Percentiles rank a stretch among this genome's conserved stretches.
Conservation (phyloP, 345 rosid species). For the Lumnitzera racemosa region DNA sequence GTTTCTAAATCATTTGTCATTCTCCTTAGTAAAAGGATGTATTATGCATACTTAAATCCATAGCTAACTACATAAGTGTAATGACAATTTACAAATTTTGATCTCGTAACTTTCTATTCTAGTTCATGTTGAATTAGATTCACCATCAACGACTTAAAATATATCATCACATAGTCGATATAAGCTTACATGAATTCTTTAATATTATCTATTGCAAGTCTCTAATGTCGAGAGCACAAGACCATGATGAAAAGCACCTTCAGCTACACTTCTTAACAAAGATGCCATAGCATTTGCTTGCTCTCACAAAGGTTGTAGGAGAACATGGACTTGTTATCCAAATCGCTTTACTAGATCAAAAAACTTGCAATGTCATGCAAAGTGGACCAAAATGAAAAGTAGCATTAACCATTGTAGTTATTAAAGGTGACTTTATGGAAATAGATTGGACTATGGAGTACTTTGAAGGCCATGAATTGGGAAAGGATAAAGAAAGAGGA, state of each 20-base stretch:
- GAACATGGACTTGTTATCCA: neutral
- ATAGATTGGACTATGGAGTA: neutral
- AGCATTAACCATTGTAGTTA: neutral
- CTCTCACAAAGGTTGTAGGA: neutral
- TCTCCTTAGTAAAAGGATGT: no score
- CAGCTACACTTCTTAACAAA: neutral
- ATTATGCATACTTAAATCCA: no score
- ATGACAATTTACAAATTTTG: no score
- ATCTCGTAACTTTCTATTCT: no score
- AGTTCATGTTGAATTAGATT: no score
- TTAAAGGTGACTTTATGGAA: conserved; percentile 1
- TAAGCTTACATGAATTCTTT: neutral
- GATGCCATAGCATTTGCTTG: neutral
- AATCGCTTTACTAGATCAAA: neutral
- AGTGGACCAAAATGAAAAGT: neutral
- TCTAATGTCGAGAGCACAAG: neutral
- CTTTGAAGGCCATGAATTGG: neutral
- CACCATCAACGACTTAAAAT: no score
- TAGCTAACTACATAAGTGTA: no score
- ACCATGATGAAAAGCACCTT: neutral
- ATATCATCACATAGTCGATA: neutral
- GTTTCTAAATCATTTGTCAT: no score
- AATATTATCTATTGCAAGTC: neutral
- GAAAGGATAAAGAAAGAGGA: no score
- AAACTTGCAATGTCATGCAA: neutral